Evolutionary conservation across 192 early-diverging fungal species (phyloP), one percentile per base, ranked within the genome.

Genomic region (Coemansia biformis): DNA sequence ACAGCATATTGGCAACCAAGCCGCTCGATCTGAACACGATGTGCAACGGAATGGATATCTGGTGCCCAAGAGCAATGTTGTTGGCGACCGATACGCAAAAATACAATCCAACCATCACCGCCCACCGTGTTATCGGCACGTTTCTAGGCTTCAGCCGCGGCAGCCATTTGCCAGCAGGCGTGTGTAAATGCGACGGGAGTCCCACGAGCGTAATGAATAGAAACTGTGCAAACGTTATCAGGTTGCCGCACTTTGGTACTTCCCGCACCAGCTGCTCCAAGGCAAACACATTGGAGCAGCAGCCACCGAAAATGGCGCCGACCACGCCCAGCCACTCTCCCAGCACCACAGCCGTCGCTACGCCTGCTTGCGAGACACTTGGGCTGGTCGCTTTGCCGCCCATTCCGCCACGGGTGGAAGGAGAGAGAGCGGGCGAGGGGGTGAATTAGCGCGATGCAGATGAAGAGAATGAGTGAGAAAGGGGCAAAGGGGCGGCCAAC

Each of bases 1-100:
- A 70, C 5, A 77, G 48, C 92, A 95, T 91, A 56, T 83, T 88
- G 24, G 89, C 81, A 43, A 95, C 80, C 18, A 95, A 63, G 9
- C 86, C 83, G 22, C 84, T 86, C 7, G 85, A 87, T 18, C 92
- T 73, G 57, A 95, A 95, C 26, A 95, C 86, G 40, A 95, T 95
- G 60, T 95, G 90, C 43, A 95, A 40, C 12, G 92, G 92, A 29
- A 95, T 85, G 16, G 90, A 81, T 28, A 95, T 87, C 23, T 78
- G 69, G 59, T 79, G 91, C 5, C 83, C 86, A 8, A 92, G 72
- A 0, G 90, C 84, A 57, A 81, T 61, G 57, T 94, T 94, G 54
- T 92, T 92, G 42, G 91, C 61, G 5, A 89, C 77, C 0, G 88
- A 90, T 7, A 86, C 84, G 4, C 66, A 61, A 53, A 88, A 90